Percentiles rank a stretch among this genome's conserved stretches.
Evolutionary conservation across 108 stramenopile genomes (phyloP).

Genomic region (Fragilaria crotonensis): DNA sequence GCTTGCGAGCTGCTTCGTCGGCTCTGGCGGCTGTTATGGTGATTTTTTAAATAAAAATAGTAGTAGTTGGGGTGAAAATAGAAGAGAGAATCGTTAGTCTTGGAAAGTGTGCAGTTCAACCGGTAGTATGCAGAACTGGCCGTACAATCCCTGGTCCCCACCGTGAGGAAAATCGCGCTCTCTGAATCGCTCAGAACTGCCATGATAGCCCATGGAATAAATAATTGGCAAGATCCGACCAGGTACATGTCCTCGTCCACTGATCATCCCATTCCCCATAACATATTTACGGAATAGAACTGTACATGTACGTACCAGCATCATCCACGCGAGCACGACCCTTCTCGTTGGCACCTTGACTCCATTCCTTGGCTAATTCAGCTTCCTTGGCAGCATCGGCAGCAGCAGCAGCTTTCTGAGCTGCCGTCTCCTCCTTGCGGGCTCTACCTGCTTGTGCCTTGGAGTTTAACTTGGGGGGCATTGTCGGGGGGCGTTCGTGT

Average conservation of each 20-base stretch:
- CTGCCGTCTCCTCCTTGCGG: constrained; percentile 58
- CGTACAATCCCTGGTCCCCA: neutral
- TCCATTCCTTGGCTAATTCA: constrained; percentile 69
- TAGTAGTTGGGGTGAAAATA: constrained; percentile 1
- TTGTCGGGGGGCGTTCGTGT: neutral
- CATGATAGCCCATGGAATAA: no score
- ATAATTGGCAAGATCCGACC: neutral
- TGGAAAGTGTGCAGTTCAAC: neutral
- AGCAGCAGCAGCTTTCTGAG: constrained; percentile 54
- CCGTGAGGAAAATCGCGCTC: no score
- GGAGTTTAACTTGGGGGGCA: constrained; percentile 17
- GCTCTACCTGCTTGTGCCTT: constrained; percentile 54
- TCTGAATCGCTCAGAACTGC: no score
- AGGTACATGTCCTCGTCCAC: neutral
- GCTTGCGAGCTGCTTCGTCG: constrained; percentile 68
- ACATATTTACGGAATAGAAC: neutral
- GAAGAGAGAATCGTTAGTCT: neutral
- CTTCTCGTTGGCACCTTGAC: constrained; percentile 48
- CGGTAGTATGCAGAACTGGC: no score
- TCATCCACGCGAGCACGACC: constrained; percentile 36
- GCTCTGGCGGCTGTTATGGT: constrained; percentile 52
- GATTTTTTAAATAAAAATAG: neutral
- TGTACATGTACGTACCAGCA: constrained; percentile 16
- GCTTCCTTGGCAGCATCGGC: constrained; percentile 31
- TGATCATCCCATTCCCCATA: neutral